Evolutionary conservation across 306 rosid genomes (phyloP), one percentile per base, ranked within the genome.

Genomic region (Ochetophila trinervis): DNA sequence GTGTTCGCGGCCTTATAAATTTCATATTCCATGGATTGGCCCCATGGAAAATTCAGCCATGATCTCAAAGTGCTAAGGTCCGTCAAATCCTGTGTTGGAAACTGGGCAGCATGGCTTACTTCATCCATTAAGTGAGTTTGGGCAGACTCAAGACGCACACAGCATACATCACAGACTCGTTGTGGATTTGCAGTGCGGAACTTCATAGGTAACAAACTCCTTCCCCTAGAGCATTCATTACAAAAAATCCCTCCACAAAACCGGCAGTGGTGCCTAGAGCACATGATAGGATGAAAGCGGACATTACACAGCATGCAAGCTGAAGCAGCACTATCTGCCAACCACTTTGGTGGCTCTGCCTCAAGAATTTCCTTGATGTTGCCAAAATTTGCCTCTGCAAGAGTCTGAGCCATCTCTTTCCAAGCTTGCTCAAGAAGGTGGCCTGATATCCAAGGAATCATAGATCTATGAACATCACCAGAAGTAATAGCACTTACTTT

Each of bases 21-120:
- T 48, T 71, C 76, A 71, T 47, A 32, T 54, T 71, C 76, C 76
- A 54, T 63, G 42, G 76, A 71, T 22, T 62, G 69, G 14, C 76
- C 76, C 69, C 63, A 62, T 17, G 76, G 69, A 53, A 71, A 63
- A 71, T 71, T 71, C 18, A 71, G 56, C 76, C 76, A 71, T 42
- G 63, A 62, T 63, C 69, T 55, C 56, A 62, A 17, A 24, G 64
- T 62, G 24, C 63, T 53, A 4, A 62, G 49, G 52, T 71, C 69
- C 17, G 69, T 71, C 63, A 71, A 27, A 55, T 63, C 76, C 63
- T 63, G 63, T 34, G 69, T 63, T 32, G 76, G 56, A 51, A 71
- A 40, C 63, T 71, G 76, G 18, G 57, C 54, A 62, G 64, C 76
- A 14, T 36, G 35, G 45, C 76, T 53, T 14, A 63, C 42, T 53